Conservation (phyloP, 106 monocot species). For the Agapanthus africanus region DNA sequence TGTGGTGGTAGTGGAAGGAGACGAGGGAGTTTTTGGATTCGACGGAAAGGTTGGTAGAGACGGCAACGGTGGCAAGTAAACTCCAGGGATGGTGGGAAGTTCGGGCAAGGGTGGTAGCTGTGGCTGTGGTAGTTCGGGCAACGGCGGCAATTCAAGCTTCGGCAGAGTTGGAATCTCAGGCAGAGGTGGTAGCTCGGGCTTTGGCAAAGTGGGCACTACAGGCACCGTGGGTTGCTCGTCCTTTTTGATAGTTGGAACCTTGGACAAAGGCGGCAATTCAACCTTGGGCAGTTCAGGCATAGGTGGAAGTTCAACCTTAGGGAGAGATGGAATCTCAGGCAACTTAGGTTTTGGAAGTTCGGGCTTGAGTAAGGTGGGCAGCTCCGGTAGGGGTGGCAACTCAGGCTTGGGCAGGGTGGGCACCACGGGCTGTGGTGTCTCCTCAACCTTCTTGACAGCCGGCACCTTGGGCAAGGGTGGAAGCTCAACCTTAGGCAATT, state of each 20-base stretch:
- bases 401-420: background rate
- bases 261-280: constrained; percentile 6
- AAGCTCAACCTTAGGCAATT: constrained; percentile 5
- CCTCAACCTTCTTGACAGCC: too few species aligned
- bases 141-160: constrained; percentile 1
- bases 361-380: background rate
- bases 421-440: background rate
- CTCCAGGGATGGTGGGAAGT: background rate
- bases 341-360: background rate
- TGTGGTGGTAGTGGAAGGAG: too few species aligned
- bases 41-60: background rate
- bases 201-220: background rate
- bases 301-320: constrained; percentile 7
- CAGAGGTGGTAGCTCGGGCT: constrained; percentile 4
- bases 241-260: background rate
- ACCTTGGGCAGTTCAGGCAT: constrained; percentile 11
- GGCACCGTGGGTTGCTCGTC: background rate
- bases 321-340: background rate
- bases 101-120: background rate
- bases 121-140: background rate
- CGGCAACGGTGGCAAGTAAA: background rate
- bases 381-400: background rate
- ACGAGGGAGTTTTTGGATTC: background rate
- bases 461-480: constrained; percentile 7
- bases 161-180: constrained; percentile 7